phyloP scores from a whole-genome alignment of 2,329 filamentous ascomycete species.

The Ascochyta fabae region DNA sequence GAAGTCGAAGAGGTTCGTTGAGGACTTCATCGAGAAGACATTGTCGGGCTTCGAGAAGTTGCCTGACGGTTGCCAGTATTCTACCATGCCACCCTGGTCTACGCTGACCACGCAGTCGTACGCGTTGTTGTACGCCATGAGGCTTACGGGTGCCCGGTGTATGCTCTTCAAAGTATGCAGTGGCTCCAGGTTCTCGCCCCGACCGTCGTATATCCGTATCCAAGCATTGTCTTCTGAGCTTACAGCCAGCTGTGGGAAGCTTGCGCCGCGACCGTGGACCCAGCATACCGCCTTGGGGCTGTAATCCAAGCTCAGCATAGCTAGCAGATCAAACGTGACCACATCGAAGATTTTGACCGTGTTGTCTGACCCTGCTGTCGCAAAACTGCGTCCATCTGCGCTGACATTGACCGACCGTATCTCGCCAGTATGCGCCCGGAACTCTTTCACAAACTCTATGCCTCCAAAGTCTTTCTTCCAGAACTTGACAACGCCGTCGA shows the following conservation, averaged over 20 bases:
- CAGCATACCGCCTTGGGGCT: constrained; percentile 84
- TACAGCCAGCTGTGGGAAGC: constrained; percentile 82
- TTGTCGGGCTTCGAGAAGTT: constrained; percentile 89
- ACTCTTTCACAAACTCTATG: constrained; percentile 98
- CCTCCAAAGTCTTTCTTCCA: constrained; percentile 95
- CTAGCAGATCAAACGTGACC: constrained; percentile 72
- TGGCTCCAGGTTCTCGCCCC: constrained; percentile 78
- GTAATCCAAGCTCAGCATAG: constrained; percentile 78
- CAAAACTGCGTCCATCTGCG: constrained; percentile 90
- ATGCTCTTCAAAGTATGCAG: constrained; percentile 79
- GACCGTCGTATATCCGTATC: constrained; percentile 86
- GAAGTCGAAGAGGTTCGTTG: constrained; percentile 94
- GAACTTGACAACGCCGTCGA: constrained; percentile 97
- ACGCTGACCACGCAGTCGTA: constrained; percentile 91
- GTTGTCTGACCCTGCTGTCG: constrained; percentile 80
- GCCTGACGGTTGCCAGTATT: constrained; percentile 88
- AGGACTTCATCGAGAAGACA: constrained; percentile 92
- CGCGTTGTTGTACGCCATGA: constrained; percentile 87
- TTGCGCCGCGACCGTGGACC: constrained; percentile 86
- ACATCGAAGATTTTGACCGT: constrained; percentile 80
- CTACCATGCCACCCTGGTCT: constrained; percentile 90
- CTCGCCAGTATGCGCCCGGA: constrained; percentile 85
- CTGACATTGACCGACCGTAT: constrained; percentile 85
- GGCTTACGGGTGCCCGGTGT: constrained; percentile 80
- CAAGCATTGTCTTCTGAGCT: constrained; percentile 75